Percentiles rank a stretch among this genome's conserved stretches.
Conservation (phyloP, 2,329 filamentous ascomycete genomes). For the Cladosporium colombiae region DNA sequence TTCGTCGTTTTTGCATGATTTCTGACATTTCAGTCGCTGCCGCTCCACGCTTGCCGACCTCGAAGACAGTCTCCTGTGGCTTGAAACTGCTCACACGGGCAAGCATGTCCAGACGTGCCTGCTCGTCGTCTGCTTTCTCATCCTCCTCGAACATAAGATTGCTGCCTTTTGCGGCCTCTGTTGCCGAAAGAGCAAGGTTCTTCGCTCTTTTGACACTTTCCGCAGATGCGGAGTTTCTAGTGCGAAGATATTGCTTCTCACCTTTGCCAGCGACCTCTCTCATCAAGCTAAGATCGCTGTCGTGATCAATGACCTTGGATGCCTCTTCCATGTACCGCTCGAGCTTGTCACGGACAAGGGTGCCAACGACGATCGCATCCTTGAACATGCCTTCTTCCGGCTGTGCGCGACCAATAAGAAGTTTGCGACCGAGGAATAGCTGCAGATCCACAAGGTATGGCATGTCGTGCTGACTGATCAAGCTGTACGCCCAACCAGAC, state of each 20-base stretch:
- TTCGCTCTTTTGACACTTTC: slow-evolving; percentile 89
- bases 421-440: slow-evolving; percentile 82
- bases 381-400: slow-evolving; percentile 68
- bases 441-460: slow-evolving; percentile 94
- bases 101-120: slow-evolving; percentile 80
- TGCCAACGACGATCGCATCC: slow-evolving; percentile 80
- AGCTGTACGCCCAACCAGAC: slow-evolving; percentile 91
- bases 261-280: slow-evolving; percentile 78
- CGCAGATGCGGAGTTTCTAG: slow-evolving; percentile 82
- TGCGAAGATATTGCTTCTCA: slow-evolving; percentile 88
- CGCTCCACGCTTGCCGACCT: slow-evolving; percentile 76
- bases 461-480: slow-evolving; percentile 82
- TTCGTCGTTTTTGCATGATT: slow-evolving; percentile 71
- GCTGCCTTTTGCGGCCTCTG: slow-evolving; percentile 69
- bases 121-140: slow-evolving; percentile 64
- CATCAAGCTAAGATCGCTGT: slow-evolving; percentile 70
- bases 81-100: slow-evolving; percentile 85
- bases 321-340: slow-evolving; percentile 80
- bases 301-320: slow-evolving; percentile 73
- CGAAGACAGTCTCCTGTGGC: slow-evolving; percentile 94
- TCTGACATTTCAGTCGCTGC: slow-evolving; percentile 67
- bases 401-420: slow-evolving; percentile 70
- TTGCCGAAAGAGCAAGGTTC: slow-evolving; percentile 62
- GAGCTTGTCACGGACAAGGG: slow-evolving; percentile 70
- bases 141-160: slow-evolving; percentile 72